phyloP scores from a whole-genome alignment of 257 asterid genomes.

The Buddleja alternifolia region DNA sequence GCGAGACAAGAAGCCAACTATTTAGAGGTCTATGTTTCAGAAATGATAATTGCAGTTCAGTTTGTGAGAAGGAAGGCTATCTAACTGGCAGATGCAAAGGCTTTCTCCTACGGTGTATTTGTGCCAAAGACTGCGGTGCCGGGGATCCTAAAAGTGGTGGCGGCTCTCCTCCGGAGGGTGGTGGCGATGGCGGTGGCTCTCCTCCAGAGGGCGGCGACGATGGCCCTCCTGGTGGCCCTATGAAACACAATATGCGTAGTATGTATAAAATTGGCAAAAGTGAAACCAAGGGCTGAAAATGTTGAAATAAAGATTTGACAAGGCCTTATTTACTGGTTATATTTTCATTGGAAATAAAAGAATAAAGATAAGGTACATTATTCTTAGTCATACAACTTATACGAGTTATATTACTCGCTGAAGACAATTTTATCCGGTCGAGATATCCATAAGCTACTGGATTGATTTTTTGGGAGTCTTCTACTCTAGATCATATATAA shows the following conservation, averaged over 20 bases:
- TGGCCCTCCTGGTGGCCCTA: not conserved
- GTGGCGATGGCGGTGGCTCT: too few relatives aligned
- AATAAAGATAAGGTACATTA: not conserved
- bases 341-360: not conserved
- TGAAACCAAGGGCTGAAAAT: not conserved
- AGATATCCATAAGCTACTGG: too few relatives aligned
- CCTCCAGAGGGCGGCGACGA: not conserved
- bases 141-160: not conserved
- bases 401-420: too few relatives aligned
- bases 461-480: too few relatives aligned
- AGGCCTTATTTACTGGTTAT: not conserved
- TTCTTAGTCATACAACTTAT: too few relatives aligned
- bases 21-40: constrained; percentile 31
- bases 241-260: not conserved
- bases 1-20: constrained; percentile 28
- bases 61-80: constrained; percentile 35
- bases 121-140: constrained; percentile 22
- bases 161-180: not conserved
- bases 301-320: not conserved
- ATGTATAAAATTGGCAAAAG: not conserved
- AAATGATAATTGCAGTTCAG: constrained; percentile 25
- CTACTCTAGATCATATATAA: too few relatives aligned
- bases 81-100: constrained; percentile 34
- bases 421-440: too few relatives aligned
- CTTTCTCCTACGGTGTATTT: constrained; percentile 24